Base-by-base conservation (phyloP, 441 rosid species). In the Pelargonium cotyledonis region DNA sequence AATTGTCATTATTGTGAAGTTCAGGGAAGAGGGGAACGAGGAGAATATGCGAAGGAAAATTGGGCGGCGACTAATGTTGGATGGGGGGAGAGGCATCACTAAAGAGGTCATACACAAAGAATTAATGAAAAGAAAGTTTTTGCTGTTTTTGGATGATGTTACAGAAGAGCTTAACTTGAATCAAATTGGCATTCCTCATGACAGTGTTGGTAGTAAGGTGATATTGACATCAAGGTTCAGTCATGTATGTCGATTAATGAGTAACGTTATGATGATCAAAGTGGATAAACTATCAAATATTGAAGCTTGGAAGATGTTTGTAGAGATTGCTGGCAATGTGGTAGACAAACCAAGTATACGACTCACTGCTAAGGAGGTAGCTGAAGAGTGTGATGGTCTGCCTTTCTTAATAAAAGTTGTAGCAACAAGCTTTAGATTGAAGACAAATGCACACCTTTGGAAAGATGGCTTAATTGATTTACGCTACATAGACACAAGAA, bases 101-200 rank as follows among this genome's bases (percentile, higher is more conserved):
- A 19, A 18, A 53, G 60, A 1, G 18, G 7, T 19, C 60, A 53
- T 53, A 53, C 1, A 18, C 6, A 53, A 53, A 4, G 60, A 7
- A 7, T 53, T 53, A 9, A 15, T 15, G 60, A 8, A 15, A 15
- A 2, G 9, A 1, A 53, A 15, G 21, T 53, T 18, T 1, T 53
- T 53, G 60, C 60, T 53, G 1, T 23, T 53, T 15, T 10, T 53
- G 60, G 60, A 53, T 15, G 60, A 16, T 15, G 60, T 53, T 6
- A 53, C 60, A 53, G 6, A 53, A 53, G 6, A 19, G 60, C 60
- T 53, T 15, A 23, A 53, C 60, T 53, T 53, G 60, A 53, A 16
- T 53, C 60, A 53, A 19, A 53, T 53, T 8, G 60, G 60, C 60
- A 53, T 53, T 53, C 60, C 60, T 53, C 21, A 53, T 15, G 18